Evolutionary conservation across 2,329 filamentous ascomycete species (phyloP).

Genomic region (Neonectria sp.): DNA sequence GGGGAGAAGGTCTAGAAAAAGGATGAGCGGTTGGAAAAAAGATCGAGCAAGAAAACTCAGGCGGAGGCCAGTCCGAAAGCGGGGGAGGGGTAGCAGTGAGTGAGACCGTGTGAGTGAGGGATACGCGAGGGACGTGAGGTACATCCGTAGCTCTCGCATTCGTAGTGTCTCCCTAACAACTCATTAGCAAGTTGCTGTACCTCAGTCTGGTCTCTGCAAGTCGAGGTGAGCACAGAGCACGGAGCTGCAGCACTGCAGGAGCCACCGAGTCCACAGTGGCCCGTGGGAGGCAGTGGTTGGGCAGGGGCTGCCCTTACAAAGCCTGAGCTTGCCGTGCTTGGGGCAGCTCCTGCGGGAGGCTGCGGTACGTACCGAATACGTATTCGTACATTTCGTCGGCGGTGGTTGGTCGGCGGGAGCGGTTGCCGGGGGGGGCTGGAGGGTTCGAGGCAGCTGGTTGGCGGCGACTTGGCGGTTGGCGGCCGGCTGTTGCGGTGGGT

Average conservation of each 20-base stretch:
- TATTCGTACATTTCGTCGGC: constrained; percentile 42
- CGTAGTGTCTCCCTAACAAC: not conserved
- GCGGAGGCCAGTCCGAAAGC: constrained; percentile 51
- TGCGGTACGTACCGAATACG: constrained; percentile 35
- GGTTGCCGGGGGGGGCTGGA: constrained; percentile 46
- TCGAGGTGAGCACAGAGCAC: constrained; percentile 17
- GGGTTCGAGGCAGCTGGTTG: constrained; percentile 14
- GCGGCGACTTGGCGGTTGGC: constrained; percentile 19
- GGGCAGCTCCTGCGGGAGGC: constrained; percentile 4
- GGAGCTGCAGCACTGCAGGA: constrained; percentile 16
- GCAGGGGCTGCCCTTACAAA: constrained; percentile 17
- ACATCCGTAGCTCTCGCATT: not conserved
- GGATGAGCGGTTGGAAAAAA: constrained; percentile 37
- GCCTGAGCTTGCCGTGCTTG: constrained; percentile 10
- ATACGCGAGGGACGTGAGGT: not conserved
- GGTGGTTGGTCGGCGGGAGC: constrained; percentile 38
- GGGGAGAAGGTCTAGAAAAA: constrained; percentile 40
- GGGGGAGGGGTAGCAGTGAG: constrained; percentile 53
- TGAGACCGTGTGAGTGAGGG: not conserved
- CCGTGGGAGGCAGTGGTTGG: constrained; percentile 27
- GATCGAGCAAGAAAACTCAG: constrained; percentile 41
- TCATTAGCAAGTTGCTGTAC: not conserved
- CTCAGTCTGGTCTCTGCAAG: constrained; percentile 3
- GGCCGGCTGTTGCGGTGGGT: constrained; percentile 43
- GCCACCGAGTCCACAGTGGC: constrained; percentile 13